Base-by-base conservation (phyloP, 148 eudicot genomes). In the Spergularia bocconei region DNA sequence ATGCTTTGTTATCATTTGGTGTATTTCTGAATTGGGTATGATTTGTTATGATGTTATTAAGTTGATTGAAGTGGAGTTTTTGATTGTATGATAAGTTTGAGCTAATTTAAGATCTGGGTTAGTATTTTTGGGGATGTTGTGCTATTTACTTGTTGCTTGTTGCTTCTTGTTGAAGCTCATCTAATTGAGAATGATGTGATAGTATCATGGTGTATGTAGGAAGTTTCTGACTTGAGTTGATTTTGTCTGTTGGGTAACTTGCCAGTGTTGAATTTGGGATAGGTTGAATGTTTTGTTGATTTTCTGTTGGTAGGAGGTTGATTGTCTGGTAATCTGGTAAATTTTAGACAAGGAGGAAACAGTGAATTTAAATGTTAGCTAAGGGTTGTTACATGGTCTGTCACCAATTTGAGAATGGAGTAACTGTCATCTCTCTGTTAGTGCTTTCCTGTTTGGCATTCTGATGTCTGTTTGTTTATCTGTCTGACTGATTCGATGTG, bases 21-120 rank as follows among this genome's bases (percentile, higher is more conserved):
- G 14, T 33, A 6, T 11, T 25, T 29, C 36, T 29, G 36, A 29
- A 29, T 29, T 29, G 36, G 36, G 36, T 29, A 29, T 29, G 36
- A 29, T 29, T 29, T 29, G 36, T 62, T 15, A 38, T 9, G 10
- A 23, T 75, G 25, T 19, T 16, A 25, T 29, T 76, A 15, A 55
- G 36, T 33, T 71, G 66, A 1, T 7, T 65, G 17, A 73, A 79
- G 68, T 78, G 77, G 72, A 67, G 7, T 25, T 78, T 78, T 66
- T 72, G 54, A 21, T 78, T 65, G 36, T 47, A 20, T 44, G 15
- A 4, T 69, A 15, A 72, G 52, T 64, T 56, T 70, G 1, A 70
- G 66, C 7, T 70, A 58, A 75, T 76, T 76, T 23, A 69, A 80
- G 83, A 76, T 80, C 77, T 76, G 73, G 11, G 68, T 55, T 6